These are phyloP conservation scores for Colletotrichum navitas DNA, from an alignment of 2,329 filamentous ascomycete species.

Conservation along the genomic window DNA sequence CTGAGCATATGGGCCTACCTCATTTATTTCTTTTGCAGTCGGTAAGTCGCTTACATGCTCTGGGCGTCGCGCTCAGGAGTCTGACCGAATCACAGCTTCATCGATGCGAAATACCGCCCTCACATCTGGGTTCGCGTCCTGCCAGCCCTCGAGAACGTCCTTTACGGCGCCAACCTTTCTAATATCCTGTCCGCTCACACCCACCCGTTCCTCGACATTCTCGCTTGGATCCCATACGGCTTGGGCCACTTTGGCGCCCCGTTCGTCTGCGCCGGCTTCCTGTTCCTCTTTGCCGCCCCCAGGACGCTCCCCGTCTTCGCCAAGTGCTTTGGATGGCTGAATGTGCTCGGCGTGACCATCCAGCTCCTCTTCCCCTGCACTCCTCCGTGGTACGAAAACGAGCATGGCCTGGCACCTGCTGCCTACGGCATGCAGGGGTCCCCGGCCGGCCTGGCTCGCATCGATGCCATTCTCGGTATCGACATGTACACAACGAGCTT, in stretches of 20 bases:
- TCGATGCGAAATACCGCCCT: conserved; percentile 87
- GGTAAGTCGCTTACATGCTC: conserved; percentile 70
- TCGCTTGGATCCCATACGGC: conserved; percentile 95
- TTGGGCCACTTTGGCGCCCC: conserved; percentile 91
- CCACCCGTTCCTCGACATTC: conserved; percentile 82
- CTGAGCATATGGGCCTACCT: conserved; percentile 88
- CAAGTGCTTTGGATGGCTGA: conserved; percentile 92
- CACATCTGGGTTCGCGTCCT: conserved; percentile 96
- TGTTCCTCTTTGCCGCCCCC: conserved; percentile 91
- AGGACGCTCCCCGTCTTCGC: conserved; percentile 88
- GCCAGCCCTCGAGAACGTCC: conserved; percentile 93
- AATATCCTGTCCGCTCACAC: conserved; percentile 95
- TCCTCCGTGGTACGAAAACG: conserved; percentile 96
- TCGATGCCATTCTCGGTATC: conserved; percentile 90
- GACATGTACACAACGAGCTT: conserved; percentile 95
- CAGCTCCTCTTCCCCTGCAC: conserved; percentile 94
- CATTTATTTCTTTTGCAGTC: conserved; percentile 91
- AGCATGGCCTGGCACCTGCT: conserved; percentile 89
- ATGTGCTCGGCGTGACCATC: conserved; percentile 86
- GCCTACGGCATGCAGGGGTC: conserved; percentile 93
- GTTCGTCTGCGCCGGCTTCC: conserved; percentile 79
- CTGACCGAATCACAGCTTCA: conserved; percentile 72
- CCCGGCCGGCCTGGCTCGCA: conserved; percentile 87
- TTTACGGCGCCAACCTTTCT: conserved; percentile 95
- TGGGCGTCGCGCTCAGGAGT: not conserved